A percentile compares a stretch with the other conserved stretches of the same genome.
These are phyloP conservation scores for Colletotrichum salicis DNA, from an alignment of 2,329 filamentous ascomycete genomes.

Conservation along the genomic window DNA sequence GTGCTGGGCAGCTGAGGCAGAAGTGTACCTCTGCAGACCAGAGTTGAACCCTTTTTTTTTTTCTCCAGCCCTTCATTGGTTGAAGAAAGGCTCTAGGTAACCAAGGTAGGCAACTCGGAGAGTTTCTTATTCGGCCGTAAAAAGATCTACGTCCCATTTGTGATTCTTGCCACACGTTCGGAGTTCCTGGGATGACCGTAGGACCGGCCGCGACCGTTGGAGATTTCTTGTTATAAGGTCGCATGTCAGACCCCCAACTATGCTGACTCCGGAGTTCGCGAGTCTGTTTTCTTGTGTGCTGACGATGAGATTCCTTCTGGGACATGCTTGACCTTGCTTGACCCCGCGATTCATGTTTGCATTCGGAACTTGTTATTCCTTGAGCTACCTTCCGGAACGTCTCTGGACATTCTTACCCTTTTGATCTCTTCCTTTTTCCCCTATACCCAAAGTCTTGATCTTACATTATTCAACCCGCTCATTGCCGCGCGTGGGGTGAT, in stretches of 20 bases:
- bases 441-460: neutral
- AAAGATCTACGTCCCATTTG: neutral
- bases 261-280: neutral
- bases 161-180: neutral
- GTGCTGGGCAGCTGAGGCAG: neutral
- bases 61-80: neutral
- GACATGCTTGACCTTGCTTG: slow-evolving; percentile 23
- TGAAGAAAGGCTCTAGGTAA: neutral
- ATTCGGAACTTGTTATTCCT: neutral
- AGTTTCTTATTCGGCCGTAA: neutral
- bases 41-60: neutral
- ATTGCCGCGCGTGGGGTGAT: slow-evolving; percentile 5
- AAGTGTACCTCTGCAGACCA: neutral
- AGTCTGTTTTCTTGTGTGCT: neutral
- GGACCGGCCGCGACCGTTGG: neutral
- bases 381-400: slow-evolving; percentile 4
- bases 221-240: neutral
- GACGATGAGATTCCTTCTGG: neutral
- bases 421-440: neutral
- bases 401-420: neutral
- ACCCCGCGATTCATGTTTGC: slow-evolving; percentile 25
- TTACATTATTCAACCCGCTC: neutral
- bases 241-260: neutral
- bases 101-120: neutral
- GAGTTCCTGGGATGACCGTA: neutral